Conservation (phyloP, 768 basidiomycete species). For the Pleurotus cornucopiae region DNA sequence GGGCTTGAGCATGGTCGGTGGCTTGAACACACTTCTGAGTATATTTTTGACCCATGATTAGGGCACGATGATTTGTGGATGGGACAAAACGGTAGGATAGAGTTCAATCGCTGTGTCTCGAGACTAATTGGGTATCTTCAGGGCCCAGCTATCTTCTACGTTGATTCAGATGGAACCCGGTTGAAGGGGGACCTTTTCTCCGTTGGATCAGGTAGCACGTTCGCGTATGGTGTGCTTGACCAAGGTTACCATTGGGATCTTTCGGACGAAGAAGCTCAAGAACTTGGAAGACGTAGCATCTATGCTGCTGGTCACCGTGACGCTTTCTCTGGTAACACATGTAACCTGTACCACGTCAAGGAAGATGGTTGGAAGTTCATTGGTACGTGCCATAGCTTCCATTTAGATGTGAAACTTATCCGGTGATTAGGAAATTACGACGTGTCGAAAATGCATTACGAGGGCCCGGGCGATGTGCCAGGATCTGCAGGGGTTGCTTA, state of each 20-base stretch:
- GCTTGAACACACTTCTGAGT: too few species aligned
- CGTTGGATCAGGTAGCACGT: slow-evolving; percentile 96
- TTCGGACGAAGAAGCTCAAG: slow-evolving; percentile 89
- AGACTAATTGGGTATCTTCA: slow-evolving; percentile 21
- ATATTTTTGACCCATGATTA: slow-evolving; percentile 21
- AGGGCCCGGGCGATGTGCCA: slow-evolving; percentile 69
- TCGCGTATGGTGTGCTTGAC: slow-evolving; percentile 98
- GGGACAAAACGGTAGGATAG: slow-evolving; percentile 89
- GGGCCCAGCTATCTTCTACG: slow-evolving; percentile 95
- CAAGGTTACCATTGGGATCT: slow-evolving; percentile 95
- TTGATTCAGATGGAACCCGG: slow-evolving; percentile 95
- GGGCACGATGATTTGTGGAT: slow-evolving; percentile 99
- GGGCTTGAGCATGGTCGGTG: slow-evolving; percentile 95
- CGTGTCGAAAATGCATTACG: slow-evolving; percentile 85
- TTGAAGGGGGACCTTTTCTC: slow-evolving; percentile 98
- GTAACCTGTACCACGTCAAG: slow-evolving; percentile 94
- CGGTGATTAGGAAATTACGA: slow-evolving; percentile 79
- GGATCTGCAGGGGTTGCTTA: slow-evolving; percentile 67
- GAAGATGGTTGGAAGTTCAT: slow-evolving; percentile 96
- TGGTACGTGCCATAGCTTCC: slow-evolving; percentile 43
- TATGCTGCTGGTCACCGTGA: slow-evolving; percentile 97
- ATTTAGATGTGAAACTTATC: slow-evolving; percentile 6
- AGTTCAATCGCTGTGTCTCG: neutral
- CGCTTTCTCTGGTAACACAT: slow-evolving; percentile 93
- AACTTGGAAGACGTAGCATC: slow-evolving; percentile 89